Evolutionary conservation across 2,329 filamentous ascomycete genomes (phyloP).

Genomic region (Acephala macrosclerotiorum): DNA sequence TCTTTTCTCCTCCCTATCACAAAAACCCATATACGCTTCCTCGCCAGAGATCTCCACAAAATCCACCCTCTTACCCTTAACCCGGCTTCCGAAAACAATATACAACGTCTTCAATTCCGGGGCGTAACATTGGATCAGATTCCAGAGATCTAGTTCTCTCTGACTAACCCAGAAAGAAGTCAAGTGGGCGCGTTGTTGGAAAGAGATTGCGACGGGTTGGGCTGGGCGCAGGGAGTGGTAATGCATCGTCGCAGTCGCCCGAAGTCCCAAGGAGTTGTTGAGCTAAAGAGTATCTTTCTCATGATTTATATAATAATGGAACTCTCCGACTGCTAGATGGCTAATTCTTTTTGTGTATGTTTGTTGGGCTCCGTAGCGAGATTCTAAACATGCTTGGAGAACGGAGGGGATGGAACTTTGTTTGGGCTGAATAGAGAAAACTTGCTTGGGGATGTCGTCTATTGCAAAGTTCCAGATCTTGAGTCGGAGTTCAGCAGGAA

Average conservation of each 20-base stretch:
- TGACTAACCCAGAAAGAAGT: not conserved
- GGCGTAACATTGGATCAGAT: not conserved
- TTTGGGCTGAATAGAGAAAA: conserved; percentile 12
- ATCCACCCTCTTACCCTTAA: not conserved
- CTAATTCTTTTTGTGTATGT: not conserved
- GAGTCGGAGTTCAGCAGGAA: conserved; percentile 15
- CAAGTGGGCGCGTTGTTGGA: not conserved
- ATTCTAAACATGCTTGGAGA: conserved; percentile 8
- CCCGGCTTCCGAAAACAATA: not conserved
- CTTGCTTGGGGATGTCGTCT: not conserved
- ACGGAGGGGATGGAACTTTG: not conserved
- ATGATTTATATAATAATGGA: not conserved
- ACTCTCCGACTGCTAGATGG: not conserved
- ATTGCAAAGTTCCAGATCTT: conserved; percentile 13
- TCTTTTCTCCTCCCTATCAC: conserved; percentile 8
- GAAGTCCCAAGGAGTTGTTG: not conserved
- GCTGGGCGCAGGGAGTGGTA: not conserved
- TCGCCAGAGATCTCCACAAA: not conserved
- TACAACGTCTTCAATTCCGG: not conserved
- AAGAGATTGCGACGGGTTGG: not conserved
- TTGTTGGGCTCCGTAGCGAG: not conserved
- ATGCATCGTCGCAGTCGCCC: not conserved
- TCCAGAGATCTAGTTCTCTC: not conserved
- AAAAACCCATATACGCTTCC: conserved; percentile 6
- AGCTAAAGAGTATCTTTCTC: conserved; percentile 3